These are phyloP conservation scores for Pisolithus orientalis DNA, from an alignment of 768 basidiomycete species.

Conservation along the genomic window DNA sequence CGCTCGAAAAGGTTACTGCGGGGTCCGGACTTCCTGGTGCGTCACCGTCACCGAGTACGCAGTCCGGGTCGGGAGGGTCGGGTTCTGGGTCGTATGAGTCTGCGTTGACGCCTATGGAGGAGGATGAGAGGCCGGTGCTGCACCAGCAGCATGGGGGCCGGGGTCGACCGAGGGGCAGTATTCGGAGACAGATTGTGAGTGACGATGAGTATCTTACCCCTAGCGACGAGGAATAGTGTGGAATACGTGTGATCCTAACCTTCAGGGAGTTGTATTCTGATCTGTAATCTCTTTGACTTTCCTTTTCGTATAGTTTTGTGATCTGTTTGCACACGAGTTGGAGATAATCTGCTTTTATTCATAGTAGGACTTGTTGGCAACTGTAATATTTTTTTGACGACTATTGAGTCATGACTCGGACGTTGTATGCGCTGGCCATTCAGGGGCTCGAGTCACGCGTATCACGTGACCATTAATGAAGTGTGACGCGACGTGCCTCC, in stretches of 20 bases:
- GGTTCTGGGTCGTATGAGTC: conserved; percentile 47
- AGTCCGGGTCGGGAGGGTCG: conserved; percentile 20
- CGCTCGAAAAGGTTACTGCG: conserved; percentile 56
- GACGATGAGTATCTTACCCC: conserved; percentile 66
- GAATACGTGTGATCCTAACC: too few relatives aligned
- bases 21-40: conserved; percentile 77
- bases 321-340: too few relatives aligned
- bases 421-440: background rate
- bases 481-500: conserved; percentile 17
- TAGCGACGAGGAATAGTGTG: conserved; percentile 59
- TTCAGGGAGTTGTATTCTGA: background rate
- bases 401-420: too few relatives aligned
- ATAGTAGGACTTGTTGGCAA: background rate
- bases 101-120: conserved; percentile 76
- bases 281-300: background rate
- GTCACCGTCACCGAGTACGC: conserved; percentile 29
- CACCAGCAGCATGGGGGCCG: conserved; percentile 24
- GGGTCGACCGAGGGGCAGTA: conserved; percentile 50
- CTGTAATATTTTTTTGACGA: background rate
- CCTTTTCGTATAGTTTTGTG: background rate
- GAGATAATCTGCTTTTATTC: background rate
- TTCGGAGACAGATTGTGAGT: conserved; percentile 69
- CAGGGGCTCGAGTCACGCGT: conserved; percentile 13
- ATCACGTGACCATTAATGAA: conserved; percentile 28
- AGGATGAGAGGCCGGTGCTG: conserved; percentile 53